Evolutionary conservation across 2,329 filamentous ascomycete genomes (phyloP), one percentile per base, ranked within the genome.

Genomic region (Stagonosporopsis rhizophila): DNA sequence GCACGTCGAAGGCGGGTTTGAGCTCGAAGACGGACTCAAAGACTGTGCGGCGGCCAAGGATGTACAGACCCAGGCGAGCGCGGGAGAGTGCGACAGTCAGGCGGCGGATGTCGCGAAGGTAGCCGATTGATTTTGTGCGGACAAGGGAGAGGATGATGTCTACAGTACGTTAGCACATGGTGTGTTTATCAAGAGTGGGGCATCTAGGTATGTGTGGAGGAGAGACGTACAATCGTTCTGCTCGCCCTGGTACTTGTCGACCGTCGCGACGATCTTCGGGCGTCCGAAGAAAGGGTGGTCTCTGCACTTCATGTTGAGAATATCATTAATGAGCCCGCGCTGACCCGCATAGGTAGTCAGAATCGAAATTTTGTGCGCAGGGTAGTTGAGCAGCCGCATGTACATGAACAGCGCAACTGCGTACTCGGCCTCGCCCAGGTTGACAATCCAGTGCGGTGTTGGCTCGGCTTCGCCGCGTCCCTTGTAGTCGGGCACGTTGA

Each of bases 161-260:
- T 95, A 55, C 2, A 15, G 1, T 8, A 14, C 38, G 42, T 66
- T 59, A 69, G 58, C 27, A 32, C 41, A 14, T 11, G 19, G 5
- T 14, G 17, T 3, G 41, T 11, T n/a, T 30, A 30, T 4, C 28
- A 11, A 30, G 28, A 30, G 12, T 11, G 12, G 8, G 3, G 4
- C 9, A 27, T 27, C 25, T 27, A 9, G 25, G 25, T 14, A 15
- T 3, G 19, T 25, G 7, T n/a, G 7, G 42, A 22, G 32, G n/a
- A 27, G 7, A 32, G n/a, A 86, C 90, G 83, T 83, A 95, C 91
- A 98, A 72, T 99, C 95, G 77, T 99, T 99, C 78, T 99, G 95
- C 81, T 99, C 95, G 74, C 95, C 96, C 80, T 99, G 95, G 71
- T 98, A 99, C 76, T 96, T 97, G 80, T 99, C 95, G 61, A 99